Percentiles rank a stretch among this genome's conserved stretches.
These are phyloP conservation scores for Silene noctiflora DNA, from an alignment of 179 eudicot genomes.

Conservation along the genomic window DNA sequence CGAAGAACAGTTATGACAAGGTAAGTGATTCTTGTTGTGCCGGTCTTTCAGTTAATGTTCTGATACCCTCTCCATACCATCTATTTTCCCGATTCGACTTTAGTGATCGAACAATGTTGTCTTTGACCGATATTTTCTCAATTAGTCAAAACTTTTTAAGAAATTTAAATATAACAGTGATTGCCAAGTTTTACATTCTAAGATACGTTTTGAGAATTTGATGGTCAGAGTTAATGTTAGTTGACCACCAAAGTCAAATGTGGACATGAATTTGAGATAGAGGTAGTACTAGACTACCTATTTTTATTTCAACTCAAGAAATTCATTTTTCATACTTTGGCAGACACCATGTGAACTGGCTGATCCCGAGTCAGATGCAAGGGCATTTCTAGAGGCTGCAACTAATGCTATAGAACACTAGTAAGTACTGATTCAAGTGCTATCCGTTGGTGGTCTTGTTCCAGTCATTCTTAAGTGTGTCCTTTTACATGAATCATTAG, in stretches of 20 bases:
- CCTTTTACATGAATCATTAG: slow-evolving; percentile 3
- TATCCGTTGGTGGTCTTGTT: slow-evolving; percentile 1
- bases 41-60: background rate
- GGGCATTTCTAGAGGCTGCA: slow-evolving; percentile 59
- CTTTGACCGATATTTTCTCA: background rate
- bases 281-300: background rate
- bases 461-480: background rate
- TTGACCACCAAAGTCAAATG: background rate
- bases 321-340: slow-evolving; percentile 12
- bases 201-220: background rate
- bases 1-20: slow-evolving; percentile 62
- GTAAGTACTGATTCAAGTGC: slow-evolving; percentile 7
- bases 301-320: background rate
- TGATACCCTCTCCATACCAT: background rate
- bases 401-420: slow-evolving; percentile 25
- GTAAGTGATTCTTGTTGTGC: slow-evolving; percentile 29
- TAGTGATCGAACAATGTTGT: background rate
- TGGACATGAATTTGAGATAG: background rate
- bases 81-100: background rate
- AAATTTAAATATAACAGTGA: no score
- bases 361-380: slow-evolving; percentile 60
- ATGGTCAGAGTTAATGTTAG: background rate
- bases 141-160: no score
- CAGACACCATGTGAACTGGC: slow-evolving; percentile 82
- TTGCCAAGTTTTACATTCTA: no score